Evolutionary conservation across 768 basidiomycete genomes (phyloP).

Genomic region (Hysterangium stoloniferum): DNA sequence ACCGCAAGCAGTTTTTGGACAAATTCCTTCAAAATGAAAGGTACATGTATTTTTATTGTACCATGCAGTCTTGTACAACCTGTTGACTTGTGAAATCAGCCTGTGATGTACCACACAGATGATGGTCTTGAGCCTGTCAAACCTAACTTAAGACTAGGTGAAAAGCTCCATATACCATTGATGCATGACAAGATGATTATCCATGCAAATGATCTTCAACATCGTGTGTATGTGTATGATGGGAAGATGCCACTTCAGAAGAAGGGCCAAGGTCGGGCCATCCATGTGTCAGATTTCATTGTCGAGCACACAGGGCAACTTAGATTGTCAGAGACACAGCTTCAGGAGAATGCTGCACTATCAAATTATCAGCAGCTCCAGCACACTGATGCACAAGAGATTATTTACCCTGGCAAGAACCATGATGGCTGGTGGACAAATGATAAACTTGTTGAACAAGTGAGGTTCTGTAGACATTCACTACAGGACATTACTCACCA

Average conservation of each 20-base stretch:
- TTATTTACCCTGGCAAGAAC: conserved; percentile 8
- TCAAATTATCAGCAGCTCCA: conserved; percentile 8
- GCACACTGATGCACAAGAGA: not conserved
- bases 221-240: not conserved
- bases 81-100: too few relatives aligned
- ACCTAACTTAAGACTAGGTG: not conserved
- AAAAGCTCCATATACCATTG: not conserved
- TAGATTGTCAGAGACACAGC: conserved; percentile 12
- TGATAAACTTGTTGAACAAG: not conserved
- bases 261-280: conserved; percentile 18
- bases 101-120: not conserved
- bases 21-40: not conserved
- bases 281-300: conserved; percentile 20
- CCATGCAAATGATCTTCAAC: not conserved
- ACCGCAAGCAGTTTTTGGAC: not conserved
- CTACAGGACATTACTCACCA: not conserved
- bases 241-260: conserved; percentile 23
- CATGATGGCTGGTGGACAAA: conserved; percentile 1
- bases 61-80: too few relatives aligned
- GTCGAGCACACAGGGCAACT: conserved; percentile 16
- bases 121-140: not conserved
- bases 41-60: not conserved
- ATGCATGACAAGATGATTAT: not conserved
- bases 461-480: not conserved
- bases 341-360: conserved; percentile 10